Base-by-base conservation (phyloP, 352 stramenopile genomes). In the Phytopythium mirpurense region DNA sequence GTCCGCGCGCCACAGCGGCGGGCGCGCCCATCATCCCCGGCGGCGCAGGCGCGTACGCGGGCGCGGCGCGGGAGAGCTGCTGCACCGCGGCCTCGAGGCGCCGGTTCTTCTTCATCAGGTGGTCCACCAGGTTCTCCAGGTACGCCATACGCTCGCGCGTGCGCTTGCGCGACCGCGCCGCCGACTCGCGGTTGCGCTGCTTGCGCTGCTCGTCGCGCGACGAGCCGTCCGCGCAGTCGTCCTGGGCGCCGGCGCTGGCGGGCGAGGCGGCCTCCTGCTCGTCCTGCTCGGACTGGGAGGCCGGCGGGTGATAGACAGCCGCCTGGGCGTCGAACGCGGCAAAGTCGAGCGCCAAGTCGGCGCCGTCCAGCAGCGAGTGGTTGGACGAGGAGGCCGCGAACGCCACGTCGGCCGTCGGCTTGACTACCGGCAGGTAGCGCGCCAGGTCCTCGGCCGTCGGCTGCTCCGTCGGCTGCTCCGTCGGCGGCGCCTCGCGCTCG, bases 151-250 rank as follows among this genome's bases (percentile, higher is more conserved):
- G 42, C 21, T 63, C 60, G 15, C 59, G 55, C n/a, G 54, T 50
- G 38, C 55, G 55, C 49, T 54, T 45, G 12, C 60, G 43, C 6
- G 60, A 67, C 15, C 59, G 59, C 6, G 60, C 60, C 6, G 60
- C 60, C 24, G 60, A 63, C 38, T 56, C 55, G 42, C 60, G 49
- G 49, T 60, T 67, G 27, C 53, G 46, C 32, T 38, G 46, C 38
- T 56, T 55, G 42, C 54, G 59, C 34, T 54, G 48, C 48, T 43
- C 48, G 48, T 54, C 48, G 48, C 48, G 48, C 32, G 48, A 34
- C 5, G 32, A 14, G 23, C 41, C 21, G 21, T 45, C n/a, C n/a
- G n/a, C n/a, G n/a, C n/a, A n/a, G n/a, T n/a, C n/a, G n/a, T n/a
- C n/a, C n/a, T n/a, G n/a, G n/a, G n/a, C 40, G 18, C 11, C 41